A percentile compares a stretch with the other conserved stretches of the same genome.
These are phyloP conservation scores for Cymbopogon citratus DNA, from an alignment of 176 grass and related monocot species.

Conservation along the genomic window DNA sequence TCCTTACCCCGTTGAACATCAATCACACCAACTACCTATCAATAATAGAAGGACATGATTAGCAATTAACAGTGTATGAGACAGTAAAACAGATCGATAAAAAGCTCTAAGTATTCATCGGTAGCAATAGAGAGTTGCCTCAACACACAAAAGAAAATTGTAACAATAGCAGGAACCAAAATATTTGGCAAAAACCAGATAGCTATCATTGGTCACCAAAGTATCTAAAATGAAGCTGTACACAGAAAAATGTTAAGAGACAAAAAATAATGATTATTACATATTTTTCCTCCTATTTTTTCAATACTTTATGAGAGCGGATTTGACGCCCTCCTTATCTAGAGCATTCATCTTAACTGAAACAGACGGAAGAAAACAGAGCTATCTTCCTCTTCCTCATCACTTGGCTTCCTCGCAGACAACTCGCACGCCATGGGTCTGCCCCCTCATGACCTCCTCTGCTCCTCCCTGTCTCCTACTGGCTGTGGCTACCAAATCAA, in stretches of 20 bases:
- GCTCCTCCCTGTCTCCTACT: not conserved
- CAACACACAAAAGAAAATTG: not conserved
- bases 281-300: not conserved
- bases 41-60: conserved; percentile 22
- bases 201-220: not conserved
- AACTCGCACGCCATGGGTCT: not conserved
- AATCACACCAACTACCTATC: conserved; percentile 83
- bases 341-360: not conserved
- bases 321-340: not conserved
- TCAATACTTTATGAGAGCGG: not conserved
- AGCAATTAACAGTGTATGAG: not conserved
- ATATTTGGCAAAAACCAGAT: not conserved
- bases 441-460: not conserved
- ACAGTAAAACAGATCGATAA: not conserved
- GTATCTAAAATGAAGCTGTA: not conserved
- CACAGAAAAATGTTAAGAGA: not conserved
- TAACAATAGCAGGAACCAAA: not conserved
- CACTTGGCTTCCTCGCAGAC: not conserved
- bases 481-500: not conserved
- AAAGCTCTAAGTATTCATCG: not conserved
- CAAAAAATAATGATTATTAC: not conserved
- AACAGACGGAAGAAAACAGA: not conserved
- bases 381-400: not conserved
- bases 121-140: not conserved
- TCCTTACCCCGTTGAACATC: conserved; percentile 80